Evolutionary conservation across 352 stramenopile species (phyloP).

Genomic region (Vaucheria bursata): DNA sequence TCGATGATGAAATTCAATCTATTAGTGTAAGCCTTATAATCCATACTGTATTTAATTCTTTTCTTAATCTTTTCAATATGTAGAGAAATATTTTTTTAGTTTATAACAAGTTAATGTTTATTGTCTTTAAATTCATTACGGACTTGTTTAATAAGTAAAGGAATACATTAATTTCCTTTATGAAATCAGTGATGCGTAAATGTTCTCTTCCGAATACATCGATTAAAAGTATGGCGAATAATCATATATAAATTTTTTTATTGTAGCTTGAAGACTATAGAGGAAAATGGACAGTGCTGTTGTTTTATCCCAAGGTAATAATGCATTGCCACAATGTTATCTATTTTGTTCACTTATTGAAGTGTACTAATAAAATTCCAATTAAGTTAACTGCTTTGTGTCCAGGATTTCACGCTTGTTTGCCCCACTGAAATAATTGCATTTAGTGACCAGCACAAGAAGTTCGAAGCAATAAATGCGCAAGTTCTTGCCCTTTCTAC

Average conservation of each 20-base stretch:
- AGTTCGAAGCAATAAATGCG: conserved; percentile 61
- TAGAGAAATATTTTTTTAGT: not conserved
- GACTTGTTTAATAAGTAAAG: not conserved
- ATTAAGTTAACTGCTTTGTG: not conserved
- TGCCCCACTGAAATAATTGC: conserved; percentile 80
- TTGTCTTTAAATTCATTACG: not conserved
- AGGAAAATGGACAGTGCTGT: conserved; percentile 75
- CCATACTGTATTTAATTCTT: not conserved
- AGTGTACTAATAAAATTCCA: not conserved
- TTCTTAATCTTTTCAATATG: not conserved
- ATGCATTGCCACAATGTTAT: not conserved
- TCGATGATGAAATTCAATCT: conserved; percentile 69
- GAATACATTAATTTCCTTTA: not conserved
- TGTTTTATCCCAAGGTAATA: conserved; percentile 74
- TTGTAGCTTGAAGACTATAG: conserved; percentile 60
- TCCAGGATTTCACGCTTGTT: conserved; percentile 53
- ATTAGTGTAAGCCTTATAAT: conserved; percentile 50
- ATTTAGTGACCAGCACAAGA: conserved; percentile 67
- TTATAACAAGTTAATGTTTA: not conserved
- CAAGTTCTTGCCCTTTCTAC: conserved; percentile 58
- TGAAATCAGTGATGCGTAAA: not conserved
- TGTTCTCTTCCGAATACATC: not conserved
- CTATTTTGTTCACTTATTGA: not conserved
- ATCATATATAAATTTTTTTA: not conserved
- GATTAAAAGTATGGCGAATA: not conserved